Percentiles rank a stretch among this genome's conserved stretches.
phyloP scores from a whole-genome alignment of 2,329 filamentous ascomycete species.

The Aureobasidium sp. region DNA sequence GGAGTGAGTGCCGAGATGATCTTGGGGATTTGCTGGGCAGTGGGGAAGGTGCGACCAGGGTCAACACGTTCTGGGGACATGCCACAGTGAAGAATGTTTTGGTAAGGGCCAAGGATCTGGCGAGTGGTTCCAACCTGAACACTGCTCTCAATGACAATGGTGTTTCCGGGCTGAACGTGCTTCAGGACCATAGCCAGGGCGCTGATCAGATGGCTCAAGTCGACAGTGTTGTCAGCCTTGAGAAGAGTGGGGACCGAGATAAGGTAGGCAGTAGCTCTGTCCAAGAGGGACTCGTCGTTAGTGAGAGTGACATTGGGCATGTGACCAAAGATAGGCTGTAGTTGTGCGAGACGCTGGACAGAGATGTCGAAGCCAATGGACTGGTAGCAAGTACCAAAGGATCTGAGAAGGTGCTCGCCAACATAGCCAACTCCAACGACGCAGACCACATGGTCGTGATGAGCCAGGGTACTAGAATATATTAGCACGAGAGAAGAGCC shows the following conservation, averaged over 20 bases:
- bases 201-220: conserved; percentile 39
- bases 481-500: background rate
- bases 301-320: conserved; percentile 32
- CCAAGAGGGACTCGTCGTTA: conserved; percentile 31
- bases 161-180: conserved; percentile 38
- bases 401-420: conserved; percentile 18
- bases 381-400: conserved; percentile 18
- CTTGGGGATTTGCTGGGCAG: conserved; percentile 41
- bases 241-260: conserved; percentile 48
- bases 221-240: conserved; percentile 39
- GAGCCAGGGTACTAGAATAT: background rate
- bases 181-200: conserved; percentile 37
- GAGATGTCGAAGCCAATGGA: conserved; percentile 38
- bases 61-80: conserved; percentile 28
- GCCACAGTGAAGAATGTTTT: conserved; percentile 33
- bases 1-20: conserved; percentile 45
- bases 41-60: conserved; percentile 18
- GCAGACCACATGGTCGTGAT: conserved; percentile 15
- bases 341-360: conserved; percentile 29
- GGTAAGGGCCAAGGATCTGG: conserved; percentile 37
- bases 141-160: conserved; percentile 46
- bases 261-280: conserved; percentile 43
- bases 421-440: conserved; percentile 20
- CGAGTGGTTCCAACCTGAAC: conserved; percentile 50
- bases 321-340: conserved; percentile 24